Evolutionary conservation across 352 stramenopile species (phyloP).

Genomic region (Thraustochytrium sp.): DNA sequence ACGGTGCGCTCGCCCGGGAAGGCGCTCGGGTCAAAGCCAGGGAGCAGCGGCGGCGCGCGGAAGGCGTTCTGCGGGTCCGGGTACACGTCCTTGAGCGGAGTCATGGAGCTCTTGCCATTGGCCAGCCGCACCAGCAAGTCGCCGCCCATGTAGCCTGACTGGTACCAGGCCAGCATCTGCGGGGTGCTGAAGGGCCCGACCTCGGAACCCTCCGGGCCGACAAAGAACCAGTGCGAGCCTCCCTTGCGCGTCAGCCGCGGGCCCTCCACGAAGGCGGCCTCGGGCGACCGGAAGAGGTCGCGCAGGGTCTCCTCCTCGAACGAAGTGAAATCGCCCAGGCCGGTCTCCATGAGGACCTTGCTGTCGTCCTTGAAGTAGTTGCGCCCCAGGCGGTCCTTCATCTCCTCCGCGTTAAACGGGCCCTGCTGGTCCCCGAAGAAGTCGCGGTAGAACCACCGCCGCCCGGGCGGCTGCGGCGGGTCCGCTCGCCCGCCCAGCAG

Average conservation of each 20-base stretch:
- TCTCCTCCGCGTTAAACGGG: constrained; percentile 27
- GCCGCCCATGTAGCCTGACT: constrained; percentile 16
- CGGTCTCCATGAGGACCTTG: constrained; percentile 26
- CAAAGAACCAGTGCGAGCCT: constrained; percentile 13
- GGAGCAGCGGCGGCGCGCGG: not conserved
- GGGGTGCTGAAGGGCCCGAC: not conserved
- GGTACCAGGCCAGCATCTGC: constrained; percentile 21
- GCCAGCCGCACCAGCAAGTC: constrained; percentile 13
- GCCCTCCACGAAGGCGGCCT: constrained; percentile 24
- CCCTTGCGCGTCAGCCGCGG: not conserved
- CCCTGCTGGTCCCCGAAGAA: constrained; percentile 14
- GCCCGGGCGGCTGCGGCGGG: not conserved
- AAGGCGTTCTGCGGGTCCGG: constrained; percentile 23
- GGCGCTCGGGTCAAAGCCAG: not conserved
- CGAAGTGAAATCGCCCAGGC: not conserved
- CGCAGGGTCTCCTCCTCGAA: constrained; percentile 8
- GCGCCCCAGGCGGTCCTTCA: not conserved
- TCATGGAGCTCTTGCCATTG: constrained; percentile 35
- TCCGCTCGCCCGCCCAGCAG: not conserved
- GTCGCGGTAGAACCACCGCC: constrained; percentile 35
- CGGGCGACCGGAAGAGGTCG: constrained; percentile 9
- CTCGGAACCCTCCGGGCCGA: not conserved
- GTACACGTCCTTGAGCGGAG: constrained; percentile 34
- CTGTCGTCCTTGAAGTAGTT: constrained; percentile 18
- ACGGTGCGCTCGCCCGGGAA: constrained; percentile 18